Evolutionary conservation across 225 moss, liverwort and hornwort species (phyloP), one percentile per base, ranked within the genome.

Genomic region (Sphagnum tenellum): DNA sequence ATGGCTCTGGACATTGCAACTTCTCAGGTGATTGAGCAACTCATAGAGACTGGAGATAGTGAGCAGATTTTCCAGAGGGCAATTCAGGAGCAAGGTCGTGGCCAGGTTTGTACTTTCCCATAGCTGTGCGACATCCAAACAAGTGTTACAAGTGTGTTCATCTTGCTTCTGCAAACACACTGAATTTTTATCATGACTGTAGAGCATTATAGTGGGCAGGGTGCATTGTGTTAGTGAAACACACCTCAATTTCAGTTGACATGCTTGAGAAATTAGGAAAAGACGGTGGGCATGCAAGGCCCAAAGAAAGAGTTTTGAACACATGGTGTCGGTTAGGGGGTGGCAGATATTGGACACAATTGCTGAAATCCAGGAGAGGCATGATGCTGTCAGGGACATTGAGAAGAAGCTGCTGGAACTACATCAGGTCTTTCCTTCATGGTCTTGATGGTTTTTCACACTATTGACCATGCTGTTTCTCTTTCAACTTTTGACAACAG

Each of bases 41-140:
- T 94, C 8, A 94, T 94, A 69, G 90, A 94, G 62, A 87, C 94
- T 13, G 94, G 94, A 57, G 87, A 89, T 29, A 80, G 90, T 77
- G 94, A 94, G 68, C 89, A 94, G 66, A 94, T 94, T 64, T 94
- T 94, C 44, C 78, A 94, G 8, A 94, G 85, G 75, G 94, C 90
- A 57, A 94, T 94, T 54, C 85, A 89, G 63, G 90, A 90, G 67
- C 94, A 94, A 73, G 90, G 94, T 29, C 84, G 90, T 72, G 90
- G 89, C 59, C 94, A 94, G 81, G 94, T 94, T 55, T 45, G 59
- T 48, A 45, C 5, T 12, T 58, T 58, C 2, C 10, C 9, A 2
- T 60, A 2, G 29, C 2, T 6, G 8, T 66, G 3, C 50, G 44
- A 11, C 56, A 10, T 5, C 46, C 56, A 2, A n/a, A 7, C 52